phyloP scores from a whole-genome alignment of 495 filamentous ascomycete genomes.

The Oidiodendron maius region DNA sequence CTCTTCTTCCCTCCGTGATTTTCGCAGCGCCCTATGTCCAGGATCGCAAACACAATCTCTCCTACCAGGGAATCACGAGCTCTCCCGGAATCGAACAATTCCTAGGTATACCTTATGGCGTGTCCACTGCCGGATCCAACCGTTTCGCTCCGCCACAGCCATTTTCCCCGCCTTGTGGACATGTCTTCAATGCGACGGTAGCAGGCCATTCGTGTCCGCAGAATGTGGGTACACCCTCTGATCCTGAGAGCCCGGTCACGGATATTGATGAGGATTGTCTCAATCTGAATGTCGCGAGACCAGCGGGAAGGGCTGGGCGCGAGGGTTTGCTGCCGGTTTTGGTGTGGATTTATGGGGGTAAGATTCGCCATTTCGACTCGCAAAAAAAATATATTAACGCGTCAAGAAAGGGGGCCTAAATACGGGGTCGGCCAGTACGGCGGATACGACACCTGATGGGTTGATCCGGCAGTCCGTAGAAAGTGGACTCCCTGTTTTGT shows the following conservation, averaged over 20 bases:
- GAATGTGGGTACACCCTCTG: neutral
- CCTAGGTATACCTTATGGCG: conserved; percentile 38
- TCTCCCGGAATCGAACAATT: conserved; percentile 36
- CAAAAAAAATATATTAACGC: neutral
- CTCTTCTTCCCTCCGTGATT: too few species aligned
- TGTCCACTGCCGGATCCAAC: conserved; percentile 34
- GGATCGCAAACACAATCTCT: neutral
- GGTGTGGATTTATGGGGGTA: conserved; percentile 61
- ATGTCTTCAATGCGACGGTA: conserved; percentile 31
- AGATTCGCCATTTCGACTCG: conserved; percentile 14
- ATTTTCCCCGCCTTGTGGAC: conserved; percentile 22
- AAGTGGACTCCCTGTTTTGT: conserved; percentile 54
- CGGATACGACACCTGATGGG: conserved; percentile 32
- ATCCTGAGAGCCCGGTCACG: conserved; percentile 8
- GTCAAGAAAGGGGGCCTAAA: conserved; percentile 28
- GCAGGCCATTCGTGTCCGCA: conserved; percentile 40
- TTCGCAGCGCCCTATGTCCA: too few species aligned
- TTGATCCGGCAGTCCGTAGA: conserved; percentile 40
- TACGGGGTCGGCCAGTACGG: conserved; percentile 30
- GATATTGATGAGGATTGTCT: conserved; percentile 56
- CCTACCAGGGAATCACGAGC: conserved; percentile 24
- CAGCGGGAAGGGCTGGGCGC: conserved; percentile 34
- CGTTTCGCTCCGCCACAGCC: conserved; percentile 39
- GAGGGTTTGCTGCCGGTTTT: conserved; percentile 49
- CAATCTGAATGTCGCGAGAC: conserved; percentile 55